Conservation (phyloP, 257 asterid genomes). For the Pogostemon cablin region DNA sequence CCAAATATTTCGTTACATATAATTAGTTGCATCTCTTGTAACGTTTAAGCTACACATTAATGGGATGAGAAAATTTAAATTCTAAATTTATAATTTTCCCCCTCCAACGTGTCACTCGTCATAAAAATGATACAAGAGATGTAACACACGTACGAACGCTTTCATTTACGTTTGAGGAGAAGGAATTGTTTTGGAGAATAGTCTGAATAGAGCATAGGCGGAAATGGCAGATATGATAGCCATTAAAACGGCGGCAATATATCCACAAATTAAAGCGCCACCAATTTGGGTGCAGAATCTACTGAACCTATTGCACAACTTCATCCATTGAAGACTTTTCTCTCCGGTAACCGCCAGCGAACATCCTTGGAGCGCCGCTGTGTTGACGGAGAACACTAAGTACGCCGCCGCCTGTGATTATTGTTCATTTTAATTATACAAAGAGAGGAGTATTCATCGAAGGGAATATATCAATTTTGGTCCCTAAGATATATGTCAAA, state of each 20-base stretch:
- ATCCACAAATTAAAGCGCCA: slow-evolving; percentile 50
- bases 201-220: slow-evolving; percentile 57
- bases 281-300: slow-evolving; percentile 75
- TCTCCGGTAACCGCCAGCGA: slow-evolving; percentile 62
- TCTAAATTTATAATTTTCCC: too few species aligned
- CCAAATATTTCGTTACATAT: too few species aligned
- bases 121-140: too few species aligned
- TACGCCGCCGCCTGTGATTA: slow-evolving; percentile 53
- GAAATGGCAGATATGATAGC: slow-evolving; percentile 51
- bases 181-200: slow-evolving; percentile 62
- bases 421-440: too few species aligned
- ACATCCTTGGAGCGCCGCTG: slow-evolving; percentile 61
- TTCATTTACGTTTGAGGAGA: slow-evolving; percentile 41
- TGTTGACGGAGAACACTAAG: slow-evolving; percentile 48
- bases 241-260: slow-evolving; percentile 46
- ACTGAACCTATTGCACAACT: slow-evolving; percentile 56
- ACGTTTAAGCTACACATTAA: too few species aligned
- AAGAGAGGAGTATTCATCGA: too few species aligned
- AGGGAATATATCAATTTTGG: too few species aligned
- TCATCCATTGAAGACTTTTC: slow-evolving; percentile 65
- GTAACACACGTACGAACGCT: too few species aligned
- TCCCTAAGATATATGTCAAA: too few species aligned
- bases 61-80: too few species aligned
- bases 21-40: too few species aligned
- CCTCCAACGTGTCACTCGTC: too few species aligned